phyloP scores from a whole-genome alignment of 2,329 filamentous ascomycete genomes.

The Fusarium papillatum region DNA sequence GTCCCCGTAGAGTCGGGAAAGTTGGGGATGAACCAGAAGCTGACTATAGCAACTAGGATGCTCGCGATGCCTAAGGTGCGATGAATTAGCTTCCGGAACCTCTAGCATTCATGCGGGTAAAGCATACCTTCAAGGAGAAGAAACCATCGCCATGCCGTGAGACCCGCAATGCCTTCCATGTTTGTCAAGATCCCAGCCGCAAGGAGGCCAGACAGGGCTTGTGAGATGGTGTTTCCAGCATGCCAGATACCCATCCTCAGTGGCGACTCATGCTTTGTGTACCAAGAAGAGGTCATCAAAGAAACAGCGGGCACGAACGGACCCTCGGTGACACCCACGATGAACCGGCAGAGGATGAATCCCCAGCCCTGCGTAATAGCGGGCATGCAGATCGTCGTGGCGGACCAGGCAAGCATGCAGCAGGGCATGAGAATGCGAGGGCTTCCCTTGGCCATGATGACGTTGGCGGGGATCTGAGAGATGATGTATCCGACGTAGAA shows the following conservation, averaged over 20 bases:
- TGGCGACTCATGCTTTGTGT: conserved; percentile 58
- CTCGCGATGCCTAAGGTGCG: conserved; percentile 41
- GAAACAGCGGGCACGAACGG: conserved; percentile 60
- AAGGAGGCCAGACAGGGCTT: conserved; percentile 58
- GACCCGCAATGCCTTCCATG: conserved; percentile 53
- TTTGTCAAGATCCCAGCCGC: conserved; percentile 59
- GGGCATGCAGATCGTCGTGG: conserved; percentile 59
- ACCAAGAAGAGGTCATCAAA: conserved; percentile 61
- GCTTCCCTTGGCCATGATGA: conserved; percentile 57
- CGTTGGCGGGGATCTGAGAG: conserved; percentile 60
- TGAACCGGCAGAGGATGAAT: conserved; percentile 49
- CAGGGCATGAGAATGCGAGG: conserved; percentile 51
- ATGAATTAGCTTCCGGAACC: neutral
- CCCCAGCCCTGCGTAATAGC: conserved; percentile 48
- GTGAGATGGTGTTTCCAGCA: conserved; percentile 59
- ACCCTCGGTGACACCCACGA: conserved; percentile 48
- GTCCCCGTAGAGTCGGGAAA: conserved; percentile 49
- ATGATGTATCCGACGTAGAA: conserved; percentile 63
- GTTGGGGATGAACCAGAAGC: conserved; percentile 54
- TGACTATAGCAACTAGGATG: conserved; percentile 47
- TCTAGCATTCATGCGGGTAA: accelerated
- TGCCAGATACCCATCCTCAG: conserved; percentile 60
- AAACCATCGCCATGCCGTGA: conserved; percentile 58
- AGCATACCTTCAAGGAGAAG: conserved; percentile 51
- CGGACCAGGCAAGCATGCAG: conserved; percentile 58